phyloP scores from a whole-genome alignment of 169 alveolate genomes.

The Plasmodium sp. region DNA sequence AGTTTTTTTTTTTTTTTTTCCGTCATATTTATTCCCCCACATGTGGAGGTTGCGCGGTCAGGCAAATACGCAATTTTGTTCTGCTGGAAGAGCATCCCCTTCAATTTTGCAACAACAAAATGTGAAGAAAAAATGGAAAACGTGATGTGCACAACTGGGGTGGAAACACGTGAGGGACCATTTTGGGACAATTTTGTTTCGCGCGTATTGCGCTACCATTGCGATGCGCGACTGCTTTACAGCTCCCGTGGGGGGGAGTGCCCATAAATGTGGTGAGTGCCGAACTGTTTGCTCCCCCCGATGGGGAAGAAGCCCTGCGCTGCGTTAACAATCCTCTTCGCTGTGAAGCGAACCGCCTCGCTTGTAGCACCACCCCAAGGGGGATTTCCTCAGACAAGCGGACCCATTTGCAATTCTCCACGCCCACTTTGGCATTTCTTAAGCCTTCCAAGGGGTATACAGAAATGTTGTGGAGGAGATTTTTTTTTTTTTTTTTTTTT shows the following conservation, averaged over 20 bases:
- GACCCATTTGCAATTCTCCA: neutral
- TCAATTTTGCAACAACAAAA: neutral
- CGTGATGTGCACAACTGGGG: neutral
- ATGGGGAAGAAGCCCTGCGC: neutral
- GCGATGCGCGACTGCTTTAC: neutral
- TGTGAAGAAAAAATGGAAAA: neutral
- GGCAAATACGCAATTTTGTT: neutral
- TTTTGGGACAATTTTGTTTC: neutral
- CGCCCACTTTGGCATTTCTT: neutral
- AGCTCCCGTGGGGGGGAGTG: neutral
- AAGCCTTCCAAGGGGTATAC: neutral
- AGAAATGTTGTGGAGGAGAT: neutral
- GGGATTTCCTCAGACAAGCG: neutral
- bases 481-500: neutral
- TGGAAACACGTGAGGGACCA: neutral
- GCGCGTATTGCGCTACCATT: neutral
- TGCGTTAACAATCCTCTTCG: neutral
- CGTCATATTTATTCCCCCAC: neutral
- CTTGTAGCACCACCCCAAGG: neutral
- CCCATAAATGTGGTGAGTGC: neutral
- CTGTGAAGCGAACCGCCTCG: neutral
- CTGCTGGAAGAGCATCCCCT: neutral
- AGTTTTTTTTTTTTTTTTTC: neutral
- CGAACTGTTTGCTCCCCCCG: neutral
- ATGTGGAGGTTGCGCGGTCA: neutral